Conservation (phyloP, 2,329 filamentous ascomycete genomes). For the Phaeosphaeria sp. region DNA sequence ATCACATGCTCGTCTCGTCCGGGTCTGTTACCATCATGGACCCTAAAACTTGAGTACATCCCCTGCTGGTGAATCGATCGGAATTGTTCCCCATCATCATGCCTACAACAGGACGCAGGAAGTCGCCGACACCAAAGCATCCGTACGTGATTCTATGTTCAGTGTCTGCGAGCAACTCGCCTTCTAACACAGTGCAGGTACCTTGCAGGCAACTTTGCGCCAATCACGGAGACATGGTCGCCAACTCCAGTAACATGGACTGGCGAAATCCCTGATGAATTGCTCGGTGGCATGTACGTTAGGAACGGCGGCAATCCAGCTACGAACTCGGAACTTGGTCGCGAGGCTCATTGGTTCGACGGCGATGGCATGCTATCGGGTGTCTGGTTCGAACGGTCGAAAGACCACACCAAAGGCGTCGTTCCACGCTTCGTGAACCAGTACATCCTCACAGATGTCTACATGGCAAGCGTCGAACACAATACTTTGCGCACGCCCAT, state of each 20-base stretch:
- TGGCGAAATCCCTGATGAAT: slow-evolving; percentile 68
- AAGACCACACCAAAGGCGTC: slow-evolving; percentile 48
- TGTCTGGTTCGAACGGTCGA: slow-evolving; percentile 62
- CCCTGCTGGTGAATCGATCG: slow-evolving; percentile 6
- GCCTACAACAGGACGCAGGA: slow-evolving; percentile 28
- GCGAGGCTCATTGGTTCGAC: slow-evolving; percentile 76
- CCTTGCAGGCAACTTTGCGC: slow-evolving; percentile 73
- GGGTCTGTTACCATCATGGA: not conserved
- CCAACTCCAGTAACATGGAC: slow-evolving; percentile 64
- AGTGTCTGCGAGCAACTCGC: not conserved
- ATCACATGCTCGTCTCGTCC: not conserved
- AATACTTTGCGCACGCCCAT: slow-evolving; percentile 61
- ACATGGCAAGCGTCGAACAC: slow-evolving; percentile 60
- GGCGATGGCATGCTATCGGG: slow-evolving; percentile 77
- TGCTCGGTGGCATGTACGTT: slow-evolving; percentile 73
- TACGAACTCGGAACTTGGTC: slow-evolving; percentile 64
- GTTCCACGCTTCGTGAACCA: slow-evolving; percentile 72
- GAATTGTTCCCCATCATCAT: slow-evolving; percentile 20
- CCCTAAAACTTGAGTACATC: not conserved
- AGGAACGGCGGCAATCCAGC: slow-evolving; percentile 75
- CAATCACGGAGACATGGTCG: slow-evolving; percentile 62
- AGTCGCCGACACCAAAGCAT: slow-evolving; percentile 39
- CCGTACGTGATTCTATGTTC: slow-evolving; percentile 41
- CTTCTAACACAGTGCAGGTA: slow-evolving; percentile 53
- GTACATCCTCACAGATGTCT: slow-evolving; percentile 72